These are phyloP conservation scores for Penicillium decumbens DNA, from an alignment of 2,329 filamentous ascomycete species.

Conservation along the genomic window DNA sequence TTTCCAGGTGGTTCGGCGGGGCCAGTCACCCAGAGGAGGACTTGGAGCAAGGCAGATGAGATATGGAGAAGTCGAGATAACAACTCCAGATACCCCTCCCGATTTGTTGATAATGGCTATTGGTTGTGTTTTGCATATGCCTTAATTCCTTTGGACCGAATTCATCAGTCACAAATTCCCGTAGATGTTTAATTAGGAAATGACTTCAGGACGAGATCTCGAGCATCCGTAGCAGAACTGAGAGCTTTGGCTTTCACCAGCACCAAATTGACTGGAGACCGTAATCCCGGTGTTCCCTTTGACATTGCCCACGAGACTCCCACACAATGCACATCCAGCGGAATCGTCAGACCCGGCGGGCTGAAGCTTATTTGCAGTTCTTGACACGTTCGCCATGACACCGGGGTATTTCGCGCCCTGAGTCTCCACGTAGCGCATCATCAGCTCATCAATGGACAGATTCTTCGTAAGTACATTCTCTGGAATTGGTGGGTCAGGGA, in stretches of 20 bases:
- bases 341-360: slow-evolving; percentile 31
- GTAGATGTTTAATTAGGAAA: slow-evolving; percentile 16
- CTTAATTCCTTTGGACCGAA: background rate
- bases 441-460: slow-evolving; percentile 84
- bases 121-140: background rate
- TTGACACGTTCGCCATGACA: slow-evolving; percentile 91
- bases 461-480: slow-evolving; percentile 46
- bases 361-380: slow-evolving; percentile 78
- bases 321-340: slow-evolving; percentile 61
- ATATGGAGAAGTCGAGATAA: slow-evolving; percentile 6
- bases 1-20: slow-evolving; percentile 31
- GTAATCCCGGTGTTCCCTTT: slow-evolving; percentile 58
- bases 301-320: slow-evolving; percentile 59
- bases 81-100: slow-evolving; percentile 9
- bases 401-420: slow-evolving; percentile 83
- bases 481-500: slow-evolving; percentile 38
- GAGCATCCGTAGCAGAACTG: slow-evolving; percentile 44
- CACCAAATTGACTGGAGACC: slow-evolving; percentile 36
- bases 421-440: slow-evolving; percentile 79
- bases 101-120: slow-evolving; percentile 5
- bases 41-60: slow-evolving; percentile 25
- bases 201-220: slow-evolving; percentile 35
- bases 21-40: slow-evolving; percentile 26
- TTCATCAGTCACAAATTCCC: background rate
- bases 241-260: slow-evolving; percentile 52